Percentiles rank a stretch among this genome's conserved stretches.
phyloP scores from a whole-genome alignment of 305 asterid species.

The Fraxinus velutina region DNA sequence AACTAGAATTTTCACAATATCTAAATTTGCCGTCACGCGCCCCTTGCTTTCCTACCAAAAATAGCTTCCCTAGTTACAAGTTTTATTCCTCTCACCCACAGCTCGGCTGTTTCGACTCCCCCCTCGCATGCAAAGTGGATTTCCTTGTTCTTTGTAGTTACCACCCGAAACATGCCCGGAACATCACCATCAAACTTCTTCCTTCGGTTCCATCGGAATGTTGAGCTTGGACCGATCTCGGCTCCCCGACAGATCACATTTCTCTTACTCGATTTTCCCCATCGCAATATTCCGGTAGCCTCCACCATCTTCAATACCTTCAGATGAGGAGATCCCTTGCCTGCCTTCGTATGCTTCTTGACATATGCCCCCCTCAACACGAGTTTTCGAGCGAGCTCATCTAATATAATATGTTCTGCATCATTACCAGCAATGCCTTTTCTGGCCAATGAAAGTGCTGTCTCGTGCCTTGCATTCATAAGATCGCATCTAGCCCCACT shows the following conservation, averaged over 20 bases:
- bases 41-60: conserved; percentile 27
- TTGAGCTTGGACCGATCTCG: conserved; percentile 53
- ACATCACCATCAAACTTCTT: conserved; percentile 57
- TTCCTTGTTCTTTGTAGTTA: conserved; percentile 56
- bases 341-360: conserved; percentile 62
- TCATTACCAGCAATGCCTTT: conserved; percentile 25
- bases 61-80: conserved; percentile 58
- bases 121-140: conserved; percentile 65
- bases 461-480: conserved; percentile 40
- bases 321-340: conserved; percentile 56
- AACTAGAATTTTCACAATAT: neutral
- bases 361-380: conserved; percentile 44
- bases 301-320: conserved; percentile 59
- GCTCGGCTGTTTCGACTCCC: conserved; percentile 49
- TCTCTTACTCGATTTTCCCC: conserved; percentile 67
- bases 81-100: conserved; percentile 76
- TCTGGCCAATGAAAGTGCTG: conserved; percentile 48
- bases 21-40: neutral
- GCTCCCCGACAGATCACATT: conserved; percentile 61
- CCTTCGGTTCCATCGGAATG: conserved; percentile 53
- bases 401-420: conserved; percentile 44
- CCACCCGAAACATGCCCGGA: conserved; percentile 57
- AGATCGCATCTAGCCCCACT: conserved; percentile 48
- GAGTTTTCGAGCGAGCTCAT: conserved; percentile 54
- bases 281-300: conserved; percentile 41